A percentile compares a stretch with the other conserved stretches of the same genome.
Evolutionary conservation across 163 green algal species (phyloP).

Genomic region (Scenedesmus sp.): DNA sequence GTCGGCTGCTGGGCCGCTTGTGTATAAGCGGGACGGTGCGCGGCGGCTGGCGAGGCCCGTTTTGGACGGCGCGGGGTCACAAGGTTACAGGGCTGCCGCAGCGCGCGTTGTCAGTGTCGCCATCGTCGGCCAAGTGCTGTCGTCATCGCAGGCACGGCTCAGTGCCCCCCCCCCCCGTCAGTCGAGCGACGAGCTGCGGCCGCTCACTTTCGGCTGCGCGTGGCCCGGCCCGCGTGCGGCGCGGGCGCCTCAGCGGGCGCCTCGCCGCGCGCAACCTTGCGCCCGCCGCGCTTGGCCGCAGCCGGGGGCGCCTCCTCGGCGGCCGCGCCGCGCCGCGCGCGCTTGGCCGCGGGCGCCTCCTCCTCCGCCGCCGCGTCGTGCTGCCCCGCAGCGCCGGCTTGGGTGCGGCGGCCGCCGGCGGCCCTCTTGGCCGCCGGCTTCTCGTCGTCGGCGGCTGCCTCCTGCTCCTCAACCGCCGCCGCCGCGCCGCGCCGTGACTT

Average conservation of each 20-base stretch:
- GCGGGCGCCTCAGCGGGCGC: not conserved
- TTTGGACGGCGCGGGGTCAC: no score
- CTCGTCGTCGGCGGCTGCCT: not conserved
- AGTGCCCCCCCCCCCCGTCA: no score
- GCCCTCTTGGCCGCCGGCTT: conserved; percentile 15
- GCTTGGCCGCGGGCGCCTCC: not conserved
- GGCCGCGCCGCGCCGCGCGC: not conserved
- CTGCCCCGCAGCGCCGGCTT: not conserved
- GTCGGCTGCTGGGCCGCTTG: no score
- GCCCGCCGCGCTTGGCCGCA: conserved; percentile 3
- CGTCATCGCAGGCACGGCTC: no score
- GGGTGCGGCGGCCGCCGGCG: conserved; percentile 5
- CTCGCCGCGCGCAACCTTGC: no score
- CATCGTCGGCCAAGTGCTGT: no score
- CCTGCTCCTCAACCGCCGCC: not conserved
- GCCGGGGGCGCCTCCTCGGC: not conserved
- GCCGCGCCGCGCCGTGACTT: conserved; percentile 1
- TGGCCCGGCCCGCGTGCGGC: not conserved
- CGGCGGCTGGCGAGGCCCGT: no score
- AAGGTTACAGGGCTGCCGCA: no score
- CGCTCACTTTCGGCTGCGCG: conserved; percentile 24
- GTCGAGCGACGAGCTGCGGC: no score
- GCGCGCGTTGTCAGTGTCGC: no score
- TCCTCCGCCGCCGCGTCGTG: not conserved
- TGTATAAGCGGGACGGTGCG: no score